A percentile compares a stretch with the other conserved stretches of the same genome.
Conservation (phyloP, 2,329 filamentous ascomycete genomes). For the Monosporascus sp. region DNA sequence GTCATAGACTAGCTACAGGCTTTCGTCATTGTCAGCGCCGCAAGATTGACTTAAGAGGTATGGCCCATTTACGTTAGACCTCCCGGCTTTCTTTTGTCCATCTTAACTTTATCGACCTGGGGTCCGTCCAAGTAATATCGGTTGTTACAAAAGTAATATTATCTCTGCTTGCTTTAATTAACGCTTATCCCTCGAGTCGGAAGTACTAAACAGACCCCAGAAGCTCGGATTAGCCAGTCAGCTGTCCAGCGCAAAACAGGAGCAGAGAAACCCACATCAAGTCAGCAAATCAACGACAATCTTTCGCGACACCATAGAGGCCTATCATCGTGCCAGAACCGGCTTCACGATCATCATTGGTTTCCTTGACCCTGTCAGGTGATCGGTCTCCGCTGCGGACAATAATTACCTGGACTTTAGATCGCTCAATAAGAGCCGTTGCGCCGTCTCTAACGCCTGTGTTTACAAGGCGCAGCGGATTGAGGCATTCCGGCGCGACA, state of each 20-base stretch:
- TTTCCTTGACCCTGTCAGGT: slow-evolving; percentile 41
- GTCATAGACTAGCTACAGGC: not conserved
- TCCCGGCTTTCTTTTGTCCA: not conserved
- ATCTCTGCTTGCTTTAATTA: slow-evolving; percentile 4
- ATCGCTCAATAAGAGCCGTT: slow-evolving; percentile 26
- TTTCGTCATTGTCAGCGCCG: not conserved
- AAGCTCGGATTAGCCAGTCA: slow-evolving; percentile 25
- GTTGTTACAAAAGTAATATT: too few species aligned
- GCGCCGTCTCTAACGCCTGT: not conserved
- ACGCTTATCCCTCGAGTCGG: slow-evolving; percentile 2
- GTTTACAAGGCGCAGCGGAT: not conserved
- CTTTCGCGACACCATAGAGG: slow-evolving; percentile 33
- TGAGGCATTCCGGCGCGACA: slow-evolving; percentile 12
- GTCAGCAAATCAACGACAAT: slow-evolving; percentile 49
- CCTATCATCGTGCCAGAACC: slow-evolving; percentile 48
- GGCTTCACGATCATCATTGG: slow-evolving; percentile 43
- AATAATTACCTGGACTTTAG: slow-evolving; percentile 26
- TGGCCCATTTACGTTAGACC: not conserved
- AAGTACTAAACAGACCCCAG: slow-evolving; percentile 13
- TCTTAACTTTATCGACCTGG: not conserved
- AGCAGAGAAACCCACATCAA: slow-evolving; percentile 18
- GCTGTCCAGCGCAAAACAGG: slow-evolving; percentile 24
- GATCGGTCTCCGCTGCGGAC: slow-evolving; percentile 43
- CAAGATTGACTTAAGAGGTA: not conserved
- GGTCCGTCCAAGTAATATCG: too few species aligned